Percentiles rank a stretch among this genome's conserved stretches.
These are phyloP conservation scores for Neospermospora avenae DNA, from an alignment of 2,329 filamentous ascomycete species.

Conservation along the genomic window DNA sequence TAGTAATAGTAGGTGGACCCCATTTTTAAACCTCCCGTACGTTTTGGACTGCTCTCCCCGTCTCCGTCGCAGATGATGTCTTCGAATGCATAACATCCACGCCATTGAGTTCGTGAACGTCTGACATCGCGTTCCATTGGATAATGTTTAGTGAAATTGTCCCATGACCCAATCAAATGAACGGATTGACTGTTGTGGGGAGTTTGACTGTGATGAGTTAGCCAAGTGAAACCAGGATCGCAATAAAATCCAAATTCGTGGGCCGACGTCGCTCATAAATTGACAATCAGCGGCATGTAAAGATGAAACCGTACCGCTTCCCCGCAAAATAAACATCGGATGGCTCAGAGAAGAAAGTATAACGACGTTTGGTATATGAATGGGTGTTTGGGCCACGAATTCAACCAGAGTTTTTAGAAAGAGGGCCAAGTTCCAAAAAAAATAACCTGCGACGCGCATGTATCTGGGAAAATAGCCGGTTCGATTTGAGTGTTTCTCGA, in stretches of 20 bases:
- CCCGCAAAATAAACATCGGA: constrained; percentile 11
- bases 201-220: constrained; percentile 48
- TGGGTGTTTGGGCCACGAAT: constrained; percentile 5
- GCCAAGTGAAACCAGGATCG: constrained; percentile 17
- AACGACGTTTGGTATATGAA: constrained; percentile 10
- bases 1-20: constrained; percentile 95
- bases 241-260: constrained; percentile 7
- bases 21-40: constrained; percentile 83
- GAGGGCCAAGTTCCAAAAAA: constrained; percentile 4
- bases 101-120: constrained; percentile 74
- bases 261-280: constrained; percentile 20
- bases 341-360: constrained; percentile 1
- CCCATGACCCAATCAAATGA: constrained; percentile 87
- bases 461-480: constrained; percentile 4
- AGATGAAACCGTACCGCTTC: constrained; percentile 13
- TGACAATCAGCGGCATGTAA: constrained; percentile 12
- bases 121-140: constrained; percentile 76
- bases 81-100: constrained; percentile 81
- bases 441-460: constrained; percentile 13
- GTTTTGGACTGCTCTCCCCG: constrained; percentile 49
- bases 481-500: constrained; percentile 12
- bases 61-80: constrained; percentile 79
- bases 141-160: constrained; percentile 82
- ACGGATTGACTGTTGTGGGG: constrained; percentile 63
- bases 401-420: too few species aligned